Base-by-base conservation (phyloP, 352 stramenopile species). In the Phytophthora kernoviae region DNA sequence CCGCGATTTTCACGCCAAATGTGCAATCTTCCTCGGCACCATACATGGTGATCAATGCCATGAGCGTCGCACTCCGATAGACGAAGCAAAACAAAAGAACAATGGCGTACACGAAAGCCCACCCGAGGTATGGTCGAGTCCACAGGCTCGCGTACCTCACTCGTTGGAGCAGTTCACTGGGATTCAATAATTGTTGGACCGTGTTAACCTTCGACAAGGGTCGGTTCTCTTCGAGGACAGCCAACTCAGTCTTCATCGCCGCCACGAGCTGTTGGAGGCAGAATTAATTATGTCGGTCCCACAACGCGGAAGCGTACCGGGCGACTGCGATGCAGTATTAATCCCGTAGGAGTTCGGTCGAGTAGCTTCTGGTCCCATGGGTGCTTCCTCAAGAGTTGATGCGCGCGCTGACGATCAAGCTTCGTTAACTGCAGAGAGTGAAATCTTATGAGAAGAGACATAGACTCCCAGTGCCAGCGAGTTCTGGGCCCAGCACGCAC, bases 41-140 rank as follows among this genome's bases (percentile, higher is more conserved):
- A 22, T 80, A 77, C n/a, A 58, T 56, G 2, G 57, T 45, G 11
- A 86, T 21, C n/a, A 84, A 47, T 0, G 39, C 27, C 1, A 33
- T 22, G 0, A 86, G 51, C 22, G 57, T 56, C 3, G 54, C 15
- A 1, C 58, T 40, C 5, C 70, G 62, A 27, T 68, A 65, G 27
- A 69, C 22, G 17, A 62, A 59, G 56, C 77, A 87, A 53, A 74
- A 82, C 10, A 68, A 21, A 30, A 77, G 54, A 7, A 54, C 17
- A 6, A 59, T n/a, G 18, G 52, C 2, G 42, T 75, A 68, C 11
- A 81, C 68, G 27, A 72, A 68, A 18, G 58, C 45, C 77, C 77
- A 87, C 10, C 76, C 59, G 26, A 75, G 39, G 58, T 56, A 77
- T 21, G 54, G 58, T 20, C 15, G 58, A 33, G 20, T 17, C 54